These are phyloP conservation scores for Elsinoe fawcettii DNA, from an alignment of 2,329 filamentous ascomycete genomes.

Conservation along the genomic window DNA sequence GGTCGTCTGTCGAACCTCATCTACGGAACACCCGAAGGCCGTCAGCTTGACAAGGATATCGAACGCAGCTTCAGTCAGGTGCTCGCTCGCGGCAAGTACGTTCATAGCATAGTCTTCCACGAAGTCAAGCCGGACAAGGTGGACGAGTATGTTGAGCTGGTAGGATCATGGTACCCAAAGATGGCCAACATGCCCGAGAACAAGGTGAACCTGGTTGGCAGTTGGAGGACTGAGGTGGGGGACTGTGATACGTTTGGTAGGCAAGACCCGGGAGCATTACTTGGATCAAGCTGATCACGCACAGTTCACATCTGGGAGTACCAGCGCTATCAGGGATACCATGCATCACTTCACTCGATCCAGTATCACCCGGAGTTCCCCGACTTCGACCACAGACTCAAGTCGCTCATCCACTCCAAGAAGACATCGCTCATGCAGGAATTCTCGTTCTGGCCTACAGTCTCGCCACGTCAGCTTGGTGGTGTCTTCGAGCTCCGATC, in stretches of 20 bases:
- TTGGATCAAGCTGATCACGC: background rate
- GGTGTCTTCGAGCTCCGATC: conserved; percentile 94
- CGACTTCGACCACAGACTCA: conserved; percentile 77
- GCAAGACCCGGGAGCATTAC: conserved; percentile 24
- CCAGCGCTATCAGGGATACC: conserved; percentile 92
- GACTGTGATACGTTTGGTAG: conserved; percentile 94
- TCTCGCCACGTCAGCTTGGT: conserved; percentile 77
- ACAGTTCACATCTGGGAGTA: conserved; percentile 99
- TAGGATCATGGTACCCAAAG: conserved; percentile 84
- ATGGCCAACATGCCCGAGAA: conserved; percentile 81
- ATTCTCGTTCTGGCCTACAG: conserved; percentile 99
- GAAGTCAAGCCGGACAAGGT: conserved; percentile 92
- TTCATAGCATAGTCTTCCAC: conserved; percentile 96
- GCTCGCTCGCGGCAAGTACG: conserved; percentile 91
- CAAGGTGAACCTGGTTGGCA: conserved; percentile 91
- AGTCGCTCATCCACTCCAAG: conserved; percentile 75
- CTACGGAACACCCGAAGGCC: conserved; percentile 92
- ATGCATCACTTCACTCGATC: conserved; percentile 81
- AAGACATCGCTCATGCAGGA: conserved; percentile 94
- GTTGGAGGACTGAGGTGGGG: conserved; percentile 96
- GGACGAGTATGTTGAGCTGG: conserved; percentile 84
- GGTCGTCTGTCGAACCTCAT: conserved; percentile 75
- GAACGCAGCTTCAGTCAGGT: conserved; percentile 95
- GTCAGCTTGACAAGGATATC: conserved; percentile 90
- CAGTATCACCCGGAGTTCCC: conserved; percentile 73